phyloP scores from a whole-genome alignment of 2,329 filamentous ascomycete species.

The Sarocladium strictum region DNA sequence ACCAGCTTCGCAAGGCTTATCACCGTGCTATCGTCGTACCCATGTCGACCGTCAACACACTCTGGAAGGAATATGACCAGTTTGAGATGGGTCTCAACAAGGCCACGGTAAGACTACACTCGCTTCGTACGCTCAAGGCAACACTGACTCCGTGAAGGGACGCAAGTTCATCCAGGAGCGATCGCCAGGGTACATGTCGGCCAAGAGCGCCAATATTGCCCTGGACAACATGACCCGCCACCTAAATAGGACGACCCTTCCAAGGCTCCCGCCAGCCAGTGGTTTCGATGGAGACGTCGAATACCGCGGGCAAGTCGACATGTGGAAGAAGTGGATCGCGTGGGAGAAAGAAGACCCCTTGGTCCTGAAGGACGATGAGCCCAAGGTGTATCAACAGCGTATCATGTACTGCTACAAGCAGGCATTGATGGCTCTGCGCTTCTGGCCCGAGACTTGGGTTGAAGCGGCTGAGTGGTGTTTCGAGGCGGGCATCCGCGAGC shows the following conservation, averaged over 20 bases:
- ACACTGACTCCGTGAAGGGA: slow-evolving; percentile 48
- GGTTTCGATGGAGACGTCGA: slow-evolving; percentile 85
- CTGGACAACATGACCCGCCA: slow-evolving; percentile 82
- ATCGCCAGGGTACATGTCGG: slow-evolving; percentile 92
- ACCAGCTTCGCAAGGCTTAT: slow-evolving; percentile 84
- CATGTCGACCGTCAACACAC: slow-evolving; percentile 69
- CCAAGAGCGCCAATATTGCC: slow-evolving; percentile 81
- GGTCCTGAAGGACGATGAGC: slow-evolving; percentile 77
- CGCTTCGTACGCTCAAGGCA: slow-evolving; percentile 9
- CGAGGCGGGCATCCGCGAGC: slow-evolving; percentile 61
- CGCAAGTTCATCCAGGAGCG: slow-evolving; percentile 92
- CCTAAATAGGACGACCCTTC: slow-evolving; percentile 70
- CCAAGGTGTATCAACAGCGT: slow-evolving; percentile 66
- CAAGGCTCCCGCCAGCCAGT: slow-evolving; percentile 72
- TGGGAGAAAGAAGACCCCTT: slow-evolving; percentile 95
- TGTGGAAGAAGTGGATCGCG: slow-evolving; percentile 90
- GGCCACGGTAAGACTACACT: slow-evolving; percentile 58
- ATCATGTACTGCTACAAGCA: slow-evolving; percentile 91
- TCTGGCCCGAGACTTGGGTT: slow-evolving; percentile 95
- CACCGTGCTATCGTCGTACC: slow-evolving; percentile 85
- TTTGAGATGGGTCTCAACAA: slow-evolving; percentile 96
- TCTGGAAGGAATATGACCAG: slow-evolving; percentile 97
- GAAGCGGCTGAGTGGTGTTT: slow-evolving; percentile 93
- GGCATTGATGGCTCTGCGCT: slow-evolving; percentile 84
- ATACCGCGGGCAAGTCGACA: slow-evolving; percentile 73